Conservation (phyloP, 2,329 filamentous ascomycete species). For the Botrytis squamosa region DNA sequence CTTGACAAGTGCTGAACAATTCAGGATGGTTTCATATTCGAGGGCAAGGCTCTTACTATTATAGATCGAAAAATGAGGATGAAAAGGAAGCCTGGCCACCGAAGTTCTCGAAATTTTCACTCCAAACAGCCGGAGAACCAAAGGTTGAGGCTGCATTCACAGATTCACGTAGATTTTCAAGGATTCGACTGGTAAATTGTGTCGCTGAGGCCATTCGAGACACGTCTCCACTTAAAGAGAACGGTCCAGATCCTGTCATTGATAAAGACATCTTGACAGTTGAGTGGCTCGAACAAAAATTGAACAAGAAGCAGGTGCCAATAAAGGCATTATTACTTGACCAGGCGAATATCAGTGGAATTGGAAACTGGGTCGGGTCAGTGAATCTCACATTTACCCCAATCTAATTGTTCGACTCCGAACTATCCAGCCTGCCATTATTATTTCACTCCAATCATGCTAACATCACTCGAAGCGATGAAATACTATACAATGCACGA, state of each 20-base stretch:
- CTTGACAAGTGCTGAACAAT: conserved; percentile 21
- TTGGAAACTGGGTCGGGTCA: conserved; percentile 92
- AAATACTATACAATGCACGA: conserved; percentile 84
- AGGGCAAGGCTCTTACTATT: conserved; percentile 74
- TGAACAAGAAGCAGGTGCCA: conserved; percentile 76
- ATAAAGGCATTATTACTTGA: conserved; percentile 87
- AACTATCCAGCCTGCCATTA: background rate
- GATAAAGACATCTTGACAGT: conserved; percentile 76
- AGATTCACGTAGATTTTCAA: conserved; percentile 74
- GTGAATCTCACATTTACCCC: conserved; percentile 30
- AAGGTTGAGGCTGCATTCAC: conserved; percentile 72
- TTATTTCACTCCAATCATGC: background rate
- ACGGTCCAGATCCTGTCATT: conserved; percentile 88
- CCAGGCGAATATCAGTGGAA: conserved; percentile 83
- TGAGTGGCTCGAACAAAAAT: conserved; percentile 68
- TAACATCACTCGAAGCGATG: conserved; percentile 55
- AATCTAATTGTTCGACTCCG: background rate
- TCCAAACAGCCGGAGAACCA: conserved; percentile 60
- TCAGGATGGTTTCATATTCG: conserved; percentile 82
- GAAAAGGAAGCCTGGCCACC: conserved; percentile 73
- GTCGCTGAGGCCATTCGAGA: conserved; percentile 72
- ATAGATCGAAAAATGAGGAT: conserved; percentile 57
- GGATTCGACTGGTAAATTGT: conserved; percentile 81
- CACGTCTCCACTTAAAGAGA: conserved; percentile 77
- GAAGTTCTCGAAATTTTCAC: conserved; percentile 81